Evolutionary conservation across 2,329 filamentous ascomycete genomes (phyloP).

Genomic region (Ceratocystiopsis sp.): DNA sequence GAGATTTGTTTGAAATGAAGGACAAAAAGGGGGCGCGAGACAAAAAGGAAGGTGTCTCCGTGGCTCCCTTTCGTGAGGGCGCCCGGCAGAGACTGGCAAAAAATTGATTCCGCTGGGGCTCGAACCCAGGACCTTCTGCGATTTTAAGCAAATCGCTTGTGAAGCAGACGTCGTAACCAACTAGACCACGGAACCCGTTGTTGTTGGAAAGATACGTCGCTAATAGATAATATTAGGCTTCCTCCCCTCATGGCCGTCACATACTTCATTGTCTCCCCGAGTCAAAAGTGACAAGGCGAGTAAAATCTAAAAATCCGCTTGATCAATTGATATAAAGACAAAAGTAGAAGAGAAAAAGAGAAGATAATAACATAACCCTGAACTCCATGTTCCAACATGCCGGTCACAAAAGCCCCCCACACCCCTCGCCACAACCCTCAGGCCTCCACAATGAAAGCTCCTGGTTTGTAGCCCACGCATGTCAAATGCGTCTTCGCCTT

Average conservation of each 20-base stretch:
- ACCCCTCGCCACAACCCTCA: no score
- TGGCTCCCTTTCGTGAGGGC: neutral
- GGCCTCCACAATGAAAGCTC: no score
- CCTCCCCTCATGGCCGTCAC: neutral
- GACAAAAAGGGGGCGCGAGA: neutral
- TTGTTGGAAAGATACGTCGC: neutral
- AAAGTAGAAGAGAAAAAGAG: neutral
- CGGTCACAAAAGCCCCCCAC: no score
- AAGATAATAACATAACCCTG: neutral
- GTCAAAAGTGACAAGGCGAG: no score
- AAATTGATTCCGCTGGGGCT: slow-evolving; percentile 11
- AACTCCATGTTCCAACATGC: no score
- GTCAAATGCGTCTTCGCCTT: no score
- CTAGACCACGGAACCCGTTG: slow-evolving; percentile 12
- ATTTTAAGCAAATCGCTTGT: slow-evolving; percentile 6
- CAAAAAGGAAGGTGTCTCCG: neutral
- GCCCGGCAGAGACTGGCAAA: neutral
- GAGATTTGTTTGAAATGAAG: neutral
- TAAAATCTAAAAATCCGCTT: no score
- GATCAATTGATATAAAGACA: neutral
- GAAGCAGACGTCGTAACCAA: slow-evolving; percentile 14
- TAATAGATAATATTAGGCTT: neutral
- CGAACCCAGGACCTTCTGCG: slow-evolving; percentile 14
- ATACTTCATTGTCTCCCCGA: no score
- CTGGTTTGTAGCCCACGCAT: no score